phyloP scores from a whole-genome alignment of 352 stramenopile species.

The Stramenopiles sp. region DNA sequence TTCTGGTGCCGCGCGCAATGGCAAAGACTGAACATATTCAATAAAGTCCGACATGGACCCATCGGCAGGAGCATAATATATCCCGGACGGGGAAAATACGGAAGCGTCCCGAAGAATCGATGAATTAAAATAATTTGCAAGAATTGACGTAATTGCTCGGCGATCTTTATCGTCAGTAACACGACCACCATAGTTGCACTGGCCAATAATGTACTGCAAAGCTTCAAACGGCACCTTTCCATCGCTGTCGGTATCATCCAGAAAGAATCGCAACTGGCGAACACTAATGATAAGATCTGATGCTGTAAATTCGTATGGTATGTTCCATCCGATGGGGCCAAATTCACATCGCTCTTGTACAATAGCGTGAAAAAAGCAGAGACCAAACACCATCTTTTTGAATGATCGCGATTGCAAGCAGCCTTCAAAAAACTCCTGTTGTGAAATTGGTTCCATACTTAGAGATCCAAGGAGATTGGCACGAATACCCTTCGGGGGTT shows the following conservation, averaged over 20 bases:
- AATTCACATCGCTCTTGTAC: conserved; percentile 49
- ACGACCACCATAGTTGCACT: conserved; percentile 86
- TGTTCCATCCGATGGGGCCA: conserved; percentile 45
- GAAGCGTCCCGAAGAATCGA: conserved; percentile 48
- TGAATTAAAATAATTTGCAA: conserved; percentile 39
- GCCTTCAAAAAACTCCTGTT: conserved; percentile 12
- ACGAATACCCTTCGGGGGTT: conserved; percentile 43
- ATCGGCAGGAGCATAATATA: conserved; percentile 42
- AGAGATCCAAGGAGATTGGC: conserved; percentile 48
- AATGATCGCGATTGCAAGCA: neutral
- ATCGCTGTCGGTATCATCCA: conserved; percentile 18
- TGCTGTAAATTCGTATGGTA: conserved; percentile 50
- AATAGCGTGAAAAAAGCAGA: conserved; percentile 51
- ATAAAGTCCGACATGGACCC: neutral
- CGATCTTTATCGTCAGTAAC: conserved; percentile 87
- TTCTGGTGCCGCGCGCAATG: conserved; percentile 59
- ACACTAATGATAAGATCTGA: conserved; percentile 47
- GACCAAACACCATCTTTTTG: conserved; percentile 33
- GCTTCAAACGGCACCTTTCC: conserved; percentile 42
- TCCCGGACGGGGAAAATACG: conserved; percentile 50
- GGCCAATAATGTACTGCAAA: conserved; percentile 65
- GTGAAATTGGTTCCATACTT: conserved; percentile 15
- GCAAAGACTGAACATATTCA: conserved; percentile 31
- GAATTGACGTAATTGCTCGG: conserved; percentile 38
- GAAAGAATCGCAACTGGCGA: conserved; percentile 32